Evolutionary conservation across 2,329 filamentous ascomycete genomes (phyloP), one percentile per base, ranked within the genome.

Genomic region (Pseudogymnoascus sp.): DNA sequence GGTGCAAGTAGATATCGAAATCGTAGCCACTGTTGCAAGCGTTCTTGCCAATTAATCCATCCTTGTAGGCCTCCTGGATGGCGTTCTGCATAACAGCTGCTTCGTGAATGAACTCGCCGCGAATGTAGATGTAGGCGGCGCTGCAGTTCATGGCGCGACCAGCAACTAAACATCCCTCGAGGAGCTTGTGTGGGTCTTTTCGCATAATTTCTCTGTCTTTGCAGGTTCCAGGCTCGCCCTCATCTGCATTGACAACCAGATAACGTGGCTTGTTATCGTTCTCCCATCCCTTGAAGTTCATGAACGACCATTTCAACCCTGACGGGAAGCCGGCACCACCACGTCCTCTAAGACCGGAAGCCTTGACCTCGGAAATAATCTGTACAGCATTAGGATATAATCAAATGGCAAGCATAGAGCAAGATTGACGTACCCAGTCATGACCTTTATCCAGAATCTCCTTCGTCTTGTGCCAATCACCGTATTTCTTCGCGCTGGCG

Each of bases 191-290:
- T 66, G 94, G 94, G 76, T 99, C 94, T 81, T 99, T 99, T 79
- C 94, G 92, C 94, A 99, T 99, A 70, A 99, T 99, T 78, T 99
- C 94, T 74, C 94, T 89, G 78, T 99, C 94, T 82, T 99, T 99
- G 87, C 94, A 99, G 61, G 94, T 99, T 76, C 94, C 94, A 30
- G 94, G 94, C 79, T 99, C 94, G 73, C 94, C 94, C 81, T 99
- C 94, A 76, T 99, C 94, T 69, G 94, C 94, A 74, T 99, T 99
- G 80, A 99, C 91, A 65, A 99, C 93, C 62, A 99, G 82, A 75
- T 99, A 99, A 72, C 94, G 88, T 68, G 94, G 94, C 79, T 96
- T 96, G 71, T 78, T 89, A 76, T 97, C 94, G 80, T 99, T 96
- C 72, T 99, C 93, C 94, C 94, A 99, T 72, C 92, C 94, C 80